A percentile compares a stretch with the other conserved stretches of the same genome.
These are phyloP conservation scores for Trametes versicolor DNA, from an alignment of 1,284 basidiomycete genomes.

Conservation along the genomic window DNA sequence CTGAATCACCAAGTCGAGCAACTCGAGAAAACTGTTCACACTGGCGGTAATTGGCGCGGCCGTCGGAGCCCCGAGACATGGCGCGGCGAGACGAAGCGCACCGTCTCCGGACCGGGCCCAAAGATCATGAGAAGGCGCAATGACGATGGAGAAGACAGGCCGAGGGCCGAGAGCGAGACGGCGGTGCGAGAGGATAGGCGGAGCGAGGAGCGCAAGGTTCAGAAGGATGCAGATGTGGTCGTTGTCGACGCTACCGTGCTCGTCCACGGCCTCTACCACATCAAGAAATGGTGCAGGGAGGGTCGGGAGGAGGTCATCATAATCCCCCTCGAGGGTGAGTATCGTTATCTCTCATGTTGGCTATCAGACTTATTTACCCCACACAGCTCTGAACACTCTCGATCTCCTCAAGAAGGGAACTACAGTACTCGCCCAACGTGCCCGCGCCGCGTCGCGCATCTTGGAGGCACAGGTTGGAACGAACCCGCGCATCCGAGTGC, in stretches of 20 bases:
- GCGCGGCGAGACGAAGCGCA: slow-evolving; percentile 38
- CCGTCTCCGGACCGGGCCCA: slow-evolving; percentile 20
- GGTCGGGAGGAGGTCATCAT: slow-evolving; percentile 77
- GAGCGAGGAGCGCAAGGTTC: slow-evolving; percentile 47
- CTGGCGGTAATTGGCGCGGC: slow-evolving; percentile 68
- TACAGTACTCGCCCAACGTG: slow-evolving; percentile 79
- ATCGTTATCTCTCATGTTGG: not conserved
- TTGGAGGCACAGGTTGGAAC: slow-evolving; percentile 85
- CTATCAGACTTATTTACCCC: slow-evolving; percentile 6
- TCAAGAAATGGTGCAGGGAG: slow-evolving; percentile 85
- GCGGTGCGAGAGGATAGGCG: slow-evolving; percentile 40
- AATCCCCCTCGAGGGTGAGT: slow-evolving; percentile 87
- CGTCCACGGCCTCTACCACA: slow-evolving; percentile 82
- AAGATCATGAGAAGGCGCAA: slow-evolving; percentile 40
- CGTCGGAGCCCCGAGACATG: slow-evolving; percentile 37
- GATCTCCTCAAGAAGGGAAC: slow-evolving; percentile 94
- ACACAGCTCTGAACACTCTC: slow-evolving; percentile 86
- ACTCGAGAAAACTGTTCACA: slow-evolving; percentile 79
- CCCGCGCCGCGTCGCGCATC: slow-evolving; percentile 83
- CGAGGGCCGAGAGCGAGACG: slow-evolving; percentile 36
- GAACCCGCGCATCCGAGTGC: slow-evolving; percentile 80
- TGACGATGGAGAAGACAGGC: slow-evolving; percentile 29
- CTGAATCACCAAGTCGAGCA: slow-evolving; percentile 85
- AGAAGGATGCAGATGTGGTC: slow-evolving; percentile 77
- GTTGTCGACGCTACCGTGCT: slow-evolving; percentile 90